These are phyloP conservation scores for Leccinum pachyderme DNA, from an alignment of 1,284 basidiomycete species.

Conservation along the genomic window DNA sequence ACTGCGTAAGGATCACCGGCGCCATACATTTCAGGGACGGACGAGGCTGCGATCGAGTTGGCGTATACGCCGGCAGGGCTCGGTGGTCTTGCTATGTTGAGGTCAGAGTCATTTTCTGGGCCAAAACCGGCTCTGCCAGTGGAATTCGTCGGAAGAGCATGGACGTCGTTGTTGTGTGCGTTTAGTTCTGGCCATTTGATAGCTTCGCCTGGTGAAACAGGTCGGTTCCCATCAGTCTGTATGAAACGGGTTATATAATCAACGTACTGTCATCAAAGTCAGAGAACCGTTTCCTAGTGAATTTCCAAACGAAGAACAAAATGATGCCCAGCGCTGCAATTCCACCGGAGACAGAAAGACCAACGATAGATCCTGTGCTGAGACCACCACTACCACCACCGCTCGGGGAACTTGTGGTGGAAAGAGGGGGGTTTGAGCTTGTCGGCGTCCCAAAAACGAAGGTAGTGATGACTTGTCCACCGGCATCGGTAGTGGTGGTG, in stretches of 20 bases:
- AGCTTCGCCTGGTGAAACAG: constrained; percentile 56
- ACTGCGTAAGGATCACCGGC: constrained; percentile 72
- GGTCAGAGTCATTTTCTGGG: constrained; percentile 53
- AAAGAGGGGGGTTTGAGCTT: constrained; percentile 11
- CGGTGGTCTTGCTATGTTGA: constrained; percentile 52
- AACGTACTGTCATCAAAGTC: constrained; percentile 76
- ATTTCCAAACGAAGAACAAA: constrained; percentile 78
- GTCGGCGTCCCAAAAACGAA: constrained; percentile 10
- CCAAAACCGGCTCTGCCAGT: constrained; percentile 65
- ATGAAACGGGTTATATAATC: constrained; percentile 16
- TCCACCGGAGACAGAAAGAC: constrained; percentile 75
- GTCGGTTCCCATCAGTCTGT: constrained; percentile 6
- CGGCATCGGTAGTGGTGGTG: constrained; percentile 25
- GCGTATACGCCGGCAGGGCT: constrained; percentile 42
- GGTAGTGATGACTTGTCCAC: constrained; percentile 25
- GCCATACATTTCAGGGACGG: constrained; percentile 48
- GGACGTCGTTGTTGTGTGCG: constrained; percentile 54
- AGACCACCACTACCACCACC: constrained; percentile 31
- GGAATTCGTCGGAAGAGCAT: constrained; percentile 61
- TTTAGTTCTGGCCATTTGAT: constrained; percentile 88
- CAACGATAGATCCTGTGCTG: constrained; percentile 68
- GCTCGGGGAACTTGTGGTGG: constrained; percentile 14
- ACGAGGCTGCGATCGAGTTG: constrained; percentile 44
- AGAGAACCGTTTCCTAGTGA: constrained; percentile 69
- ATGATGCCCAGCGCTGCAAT: constrained; percentile 66